Conservation (phyloP, 176 grass and related monocot species). For the Ensete ventricosum region DNA sequence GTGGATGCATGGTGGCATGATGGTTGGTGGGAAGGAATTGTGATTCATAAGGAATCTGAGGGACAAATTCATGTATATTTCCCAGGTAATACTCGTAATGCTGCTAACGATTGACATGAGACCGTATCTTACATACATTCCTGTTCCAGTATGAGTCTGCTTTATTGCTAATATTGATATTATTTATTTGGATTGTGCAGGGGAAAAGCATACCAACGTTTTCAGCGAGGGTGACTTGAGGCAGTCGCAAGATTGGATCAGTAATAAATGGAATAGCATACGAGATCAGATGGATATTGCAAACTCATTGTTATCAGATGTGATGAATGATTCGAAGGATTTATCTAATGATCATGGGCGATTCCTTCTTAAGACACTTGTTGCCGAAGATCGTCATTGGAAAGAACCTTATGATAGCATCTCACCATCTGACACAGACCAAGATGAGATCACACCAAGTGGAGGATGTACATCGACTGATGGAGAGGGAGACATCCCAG, state of each 20-base stretch:
- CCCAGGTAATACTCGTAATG: slow-evolving; percentile 45
- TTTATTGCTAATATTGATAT: not conserved
- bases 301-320: slow-evolving; percentile 15
- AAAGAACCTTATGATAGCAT: slow-evolving; percentile 12
- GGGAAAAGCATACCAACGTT: slow-evolving; percentile 45
- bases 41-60: slow-evolving; percentile 30
- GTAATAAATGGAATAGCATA: slow-evolving; percentile 52
- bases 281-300: slow-evolving; percentile 43
- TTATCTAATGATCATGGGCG: not conserved
- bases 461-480: slow-evolving; percentile 15
- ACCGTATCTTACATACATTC: not conserved
- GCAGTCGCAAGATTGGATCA: slow-evolving; percentile 64
- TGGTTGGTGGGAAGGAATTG: slow-evolving; percentile 97
- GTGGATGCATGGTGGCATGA: slow-evolving; percentile 82
- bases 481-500: slow-evolving; percentile 25
- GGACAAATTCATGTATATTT: slow-evolving; percentile 60
- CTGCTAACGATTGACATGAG: not conserved
- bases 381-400: not conserved
- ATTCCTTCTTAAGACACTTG: no score
- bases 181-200: slow-evolving; percentile 24
- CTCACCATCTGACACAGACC: slow-evolving; percentile 5
- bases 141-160: not conserved
- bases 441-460: slow-evolving; percentile 19
- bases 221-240: slow-evolving; percentile 49
- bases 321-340: slow-evolving; percentile 2